These are phyloP conservation scores for Fagopyrum homotropicum DNA, from an alignment of 148 eudicot species.

Conservation along the genomic window DNA sequence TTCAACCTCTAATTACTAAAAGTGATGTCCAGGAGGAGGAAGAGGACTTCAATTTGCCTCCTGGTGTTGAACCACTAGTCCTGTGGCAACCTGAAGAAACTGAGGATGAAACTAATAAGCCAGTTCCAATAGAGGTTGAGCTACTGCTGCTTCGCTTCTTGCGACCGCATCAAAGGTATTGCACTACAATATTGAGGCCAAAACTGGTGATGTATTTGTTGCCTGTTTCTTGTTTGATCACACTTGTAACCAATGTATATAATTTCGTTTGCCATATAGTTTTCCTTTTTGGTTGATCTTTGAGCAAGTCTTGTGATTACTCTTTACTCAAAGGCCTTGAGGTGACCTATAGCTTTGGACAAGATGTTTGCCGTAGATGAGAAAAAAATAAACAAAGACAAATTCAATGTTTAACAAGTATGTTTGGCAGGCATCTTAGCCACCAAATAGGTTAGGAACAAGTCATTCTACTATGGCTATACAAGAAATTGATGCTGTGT, in stretches of 20 bases:
- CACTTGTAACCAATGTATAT: neutral
- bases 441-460: conserved; percentile 3
- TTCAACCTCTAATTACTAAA: conserved; percentile 27
- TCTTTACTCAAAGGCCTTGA: neutral
- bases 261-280: neutral
- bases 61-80: conserved; percentile 74
- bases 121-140: conserved; percentile 53
- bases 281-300: neutral
- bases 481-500: neutral
- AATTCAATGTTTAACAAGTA: neutral
- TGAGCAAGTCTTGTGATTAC: neutral
- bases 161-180: conserved; percentile 96
- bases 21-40: conserved; percentile 31
- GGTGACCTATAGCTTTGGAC: neutral
- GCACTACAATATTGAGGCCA: neutral
- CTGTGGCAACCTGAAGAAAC: conserved; percentile 80
- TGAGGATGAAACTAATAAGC: conserved; percentile 24
- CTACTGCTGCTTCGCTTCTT: conserved; percentile 80
- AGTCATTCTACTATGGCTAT: neutral
- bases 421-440: neutral
- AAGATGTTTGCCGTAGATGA: neutral
- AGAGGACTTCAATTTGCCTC: conserved; percentile 52
- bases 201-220: neutral
- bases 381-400: neutral
- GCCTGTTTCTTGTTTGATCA: neutral